A percentile compares a stretch with the other conserved stretches of the same genome.
Evolutionary conservation across 164 flowering plant species (phyloP).

Genomic region (Cinnamomum micranthum): DNA sequence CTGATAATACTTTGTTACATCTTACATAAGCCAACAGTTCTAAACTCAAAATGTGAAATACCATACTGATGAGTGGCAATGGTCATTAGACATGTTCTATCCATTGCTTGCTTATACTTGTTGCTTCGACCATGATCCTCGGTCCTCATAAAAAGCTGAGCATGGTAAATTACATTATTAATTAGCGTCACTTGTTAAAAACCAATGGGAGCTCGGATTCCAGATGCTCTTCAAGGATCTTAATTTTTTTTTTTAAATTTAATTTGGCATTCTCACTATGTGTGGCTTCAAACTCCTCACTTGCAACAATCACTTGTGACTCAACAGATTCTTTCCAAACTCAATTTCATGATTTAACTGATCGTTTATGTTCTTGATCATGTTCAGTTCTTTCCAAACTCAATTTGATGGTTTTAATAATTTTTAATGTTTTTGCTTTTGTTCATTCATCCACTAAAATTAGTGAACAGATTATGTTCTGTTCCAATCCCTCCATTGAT

Average conservation of each 20-base stretch:
- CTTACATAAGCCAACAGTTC: conserved; percentile 1
- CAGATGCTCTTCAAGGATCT: no score
- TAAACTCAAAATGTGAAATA: no score
- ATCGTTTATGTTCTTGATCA: conserved; percentile 27
- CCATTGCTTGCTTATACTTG: no score
- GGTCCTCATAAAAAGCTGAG: no score
- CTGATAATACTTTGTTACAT: conserved; percentile 14
- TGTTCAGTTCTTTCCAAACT: conserved; percentile 14
- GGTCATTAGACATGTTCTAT: no score
- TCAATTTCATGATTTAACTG: conserved; percentile 34
- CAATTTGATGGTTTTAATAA: no score
- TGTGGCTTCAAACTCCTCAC: conserved; percentile 34
- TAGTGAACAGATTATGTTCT: conserved; percentile 1
- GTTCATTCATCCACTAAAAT: conserved; percentile 26
- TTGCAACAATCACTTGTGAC: conserved; percentile 27
- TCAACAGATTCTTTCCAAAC: conserved; percentile 30
- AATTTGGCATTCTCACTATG: conserved; percentile 35
- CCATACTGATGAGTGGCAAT: no score
- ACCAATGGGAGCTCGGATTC: no score
- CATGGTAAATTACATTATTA: no score
- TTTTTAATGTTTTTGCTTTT: no score
- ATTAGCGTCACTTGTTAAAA: no score
- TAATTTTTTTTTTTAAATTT: neutral
- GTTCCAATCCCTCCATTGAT: conserved; percentile 29
- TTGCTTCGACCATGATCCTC: no score